Conservation (phyloP, 2,329 filamentous ascomycete genomes). For the Nothophoma quercina region DNA sequence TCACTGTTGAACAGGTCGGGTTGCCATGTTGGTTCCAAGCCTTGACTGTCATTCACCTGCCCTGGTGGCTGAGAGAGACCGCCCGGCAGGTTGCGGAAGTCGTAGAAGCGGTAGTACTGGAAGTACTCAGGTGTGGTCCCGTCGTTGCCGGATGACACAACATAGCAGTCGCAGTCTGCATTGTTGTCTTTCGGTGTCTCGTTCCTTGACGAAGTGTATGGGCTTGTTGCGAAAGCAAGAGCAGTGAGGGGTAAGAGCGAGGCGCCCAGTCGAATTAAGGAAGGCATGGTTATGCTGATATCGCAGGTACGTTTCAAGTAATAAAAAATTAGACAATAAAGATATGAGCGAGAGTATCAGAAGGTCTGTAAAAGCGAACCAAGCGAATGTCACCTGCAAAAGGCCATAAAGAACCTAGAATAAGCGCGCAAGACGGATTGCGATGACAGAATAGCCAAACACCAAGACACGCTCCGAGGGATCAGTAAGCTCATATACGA, state of each 20-base stretch:
- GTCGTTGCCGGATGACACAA: constrained; percentile 53
- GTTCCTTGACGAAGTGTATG: constrained; percentile 40
- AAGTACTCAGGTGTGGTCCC: constrained; percentile 54
- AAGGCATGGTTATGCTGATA: constrained; percentile 22
- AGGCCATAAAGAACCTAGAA: constrained; percentile 11
- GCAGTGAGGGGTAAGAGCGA: constrained; percentile 37
- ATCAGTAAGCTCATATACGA: constrained; percentile 30
- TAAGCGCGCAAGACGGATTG: constrained; percentile 7
- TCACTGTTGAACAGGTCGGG: constrained; percentile 50
- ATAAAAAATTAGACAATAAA: constrained; percentile 13
- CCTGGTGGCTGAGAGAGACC: constrained; percentile 37
- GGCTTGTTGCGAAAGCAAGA: constrained; percentile 30
- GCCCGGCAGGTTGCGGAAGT: constrained; percentile 55
- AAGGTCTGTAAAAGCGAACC: constrained; percentile 2
- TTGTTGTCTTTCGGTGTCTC: constrained; percentile 44
- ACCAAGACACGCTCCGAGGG: constrained; percentile 6
- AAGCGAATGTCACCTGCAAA: constrained; percentile 21
- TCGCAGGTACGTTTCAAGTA: background rate
- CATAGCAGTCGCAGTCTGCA: constrained; percentile 57
- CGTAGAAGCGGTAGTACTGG: constrained; percentile 60
- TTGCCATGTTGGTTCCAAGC: constrained; percentile 36
- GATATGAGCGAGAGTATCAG: constrained; percentile 6
- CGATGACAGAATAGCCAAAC: constrained; percentile 1
- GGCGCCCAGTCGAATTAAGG: constrained; percentile 27
- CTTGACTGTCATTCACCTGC: constrained; percentile 33